These are phyloP conservation scores for Hymenochaete sp. DNA, from an alignment of 1,284 basidiomycete genomes.

Conservation along the genomic window DNA sequence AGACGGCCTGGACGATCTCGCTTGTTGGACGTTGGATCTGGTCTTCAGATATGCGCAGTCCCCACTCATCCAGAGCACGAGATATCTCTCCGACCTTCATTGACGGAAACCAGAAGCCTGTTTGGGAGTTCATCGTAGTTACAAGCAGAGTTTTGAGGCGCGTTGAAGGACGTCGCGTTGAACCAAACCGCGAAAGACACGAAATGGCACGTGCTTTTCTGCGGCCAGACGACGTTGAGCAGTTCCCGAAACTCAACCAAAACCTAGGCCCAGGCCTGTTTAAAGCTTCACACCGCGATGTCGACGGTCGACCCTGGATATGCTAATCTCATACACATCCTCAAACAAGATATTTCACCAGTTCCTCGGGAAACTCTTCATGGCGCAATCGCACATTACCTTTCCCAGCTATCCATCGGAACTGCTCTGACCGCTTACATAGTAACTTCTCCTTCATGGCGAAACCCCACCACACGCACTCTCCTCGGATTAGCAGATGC, in stretches of 20 bases:
- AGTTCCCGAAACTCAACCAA: neutral
- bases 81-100: conserved; percentile 57
- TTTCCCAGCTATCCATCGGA: conserved; percentile 45
- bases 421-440: conserved; percentile 59
- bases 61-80: conserved; percentile 54
- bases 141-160: neutral
- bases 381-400: conserved; percentile 53
- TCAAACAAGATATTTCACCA: conserved; percentile 41
- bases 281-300: neutral
- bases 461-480: conserved; percentile 37
- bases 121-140: conserved; percentile 27
- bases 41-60: conserved; percentile 52
- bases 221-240: neutral
- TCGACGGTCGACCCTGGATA: conserved; percentile 35
- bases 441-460: conserved; percentile 52
- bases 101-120: conserved; percentile 49
- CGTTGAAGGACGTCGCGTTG: neutral
- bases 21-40: conserved; percentile 63
- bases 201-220: neutral
- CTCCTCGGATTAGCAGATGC: conserved; percentile 48
- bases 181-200: neutral
- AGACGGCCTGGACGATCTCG: conserved; percentile 63
- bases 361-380: conserved; percentile 47
- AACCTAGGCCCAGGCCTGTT: neutral
- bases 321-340: conserved; percentile 45